Conservation (phyloP, 495 filamentous ascomycete species). For the Sporormia fimetaria region DNA sequence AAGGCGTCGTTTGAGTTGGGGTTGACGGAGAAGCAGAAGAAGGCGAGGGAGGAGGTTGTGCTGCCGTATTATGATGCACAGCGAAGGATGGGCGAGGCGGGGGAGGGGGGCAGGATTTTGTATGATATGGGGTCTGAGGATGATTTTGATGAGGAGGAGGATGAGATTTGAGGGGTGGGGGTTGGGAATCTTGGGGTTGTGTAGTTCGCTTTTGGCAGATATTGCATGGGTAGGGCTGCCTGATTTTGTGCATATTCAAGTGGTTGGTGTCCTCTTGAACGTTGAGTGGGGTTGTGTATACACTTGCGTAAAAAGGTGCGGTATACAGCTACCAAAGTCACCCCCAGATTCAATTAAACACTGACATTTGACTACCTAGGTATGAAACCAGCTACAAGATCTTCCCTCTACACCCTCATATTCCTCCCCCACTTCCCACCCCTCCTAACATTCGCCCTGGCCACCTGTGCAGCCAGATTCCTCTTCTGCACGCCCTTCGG, state of each 20-base stretch:
- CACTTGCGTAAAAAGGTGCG: too few relatives aligned
- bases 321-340: too few relatives aligned
- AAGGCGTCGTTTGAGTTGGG: slow-evolving; percentile 71
- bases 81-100: slow-evolving; percentile 61
- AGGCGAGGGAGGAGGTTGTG: slow-evolving; percentile 75
- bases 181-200: too few relatives aligned
- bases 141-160: slow-evolving; percentile 98
- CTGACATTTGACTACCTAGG: too few relatives aligned
- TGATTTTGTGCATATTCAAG: too few relatives aligned
- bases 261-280: too few relatives aligned
- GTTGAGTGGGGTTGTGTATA: too few relatives aligned
- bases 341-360: too few relatives aligned
- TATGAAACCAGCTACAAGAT: too few relatives aligned
- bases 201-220: too few relatives aligned
- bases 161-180: slow-evolving; percentile 59
- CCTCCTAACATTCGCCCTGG: neutral
- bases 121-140: slow-evolving; percentile 96
- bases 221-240: too few relatives aligned
- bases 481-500: slow-evolving; percentile 11
- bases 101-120: slow-evolving; percentile 77
- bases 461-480: slow-evolving; percentile 1
- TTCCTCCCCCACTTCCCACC: slow-evolving; percentile 5
- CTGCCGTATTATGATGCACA: slow-evolving; percentile 95
- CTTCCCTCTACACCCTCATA: too few relatives aligned
- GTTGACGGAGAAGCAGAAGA: slow-evolving; percentile 79